Evolutionary conservation across 208 protist genomes (phyloP).

Genomic region (Leishmania mexicana): DNA sequence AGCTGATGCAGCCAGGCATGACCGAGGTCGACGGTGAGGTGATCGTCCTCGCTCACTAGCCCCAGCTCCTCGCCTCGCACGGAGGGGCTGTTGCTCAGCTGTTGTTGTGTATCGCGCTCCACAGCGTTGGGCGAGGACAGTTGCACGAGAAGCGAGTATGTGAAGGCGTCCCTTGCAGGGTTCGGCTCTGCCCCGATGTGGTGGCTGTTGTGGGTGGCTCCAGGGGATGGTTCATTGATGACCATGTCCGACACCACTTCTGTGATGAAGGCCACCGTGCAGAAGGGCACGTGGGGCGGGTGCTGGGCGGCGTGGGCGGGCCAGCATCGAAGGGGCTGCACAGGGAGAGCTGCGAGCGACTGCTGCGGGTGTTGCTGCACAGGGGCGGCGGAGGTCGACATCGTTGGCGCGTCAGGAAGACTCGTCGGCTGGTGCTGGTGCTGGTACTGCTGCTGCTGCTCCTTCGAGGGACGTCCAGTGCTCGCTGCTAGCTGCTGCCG

Average conservation of each 20-base stretch:
- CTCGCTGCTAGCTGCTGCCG: conserved; percentile 35
- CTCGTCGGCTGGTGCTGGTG: conserved; percentile 6
- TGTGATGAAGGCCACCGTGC: conserved; percentile 54
- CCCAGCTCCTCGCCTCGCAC: neutral
- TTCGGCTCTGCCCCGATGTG: neutral
- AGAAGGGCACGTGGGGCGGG: conserved; percentile 32
- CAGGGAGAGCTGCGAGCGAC: neutral
- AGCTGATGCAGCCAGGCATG: conserved; percentile 60
- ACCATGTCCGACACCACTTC: conserved; percentile 66
- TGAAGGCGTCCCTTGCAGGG: conserved; percentile 4
- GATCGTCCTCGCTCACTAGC: conserved; percentile 24
- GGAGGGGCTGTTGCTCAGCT: conserved; percentile 19
- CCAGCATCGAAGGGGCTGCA: conserved; percentile 32
- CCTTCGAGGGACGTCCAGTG: conserved; percentile 42
- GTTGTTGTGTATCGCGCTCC: conserved; percentile 18
- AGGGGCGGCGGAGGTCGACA: neutral
- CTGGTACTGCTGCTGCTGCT: conserved; percentile 5
- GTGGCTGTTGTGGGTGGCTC: neutral
- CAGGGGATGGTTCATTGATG: conserved; percentile 40
- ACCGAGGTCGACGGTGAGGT: conserved; percentile 61
- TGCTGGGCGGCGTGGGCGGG: conserved; percentile 16
- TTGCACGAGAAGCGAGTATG: conserved; percentile 54
- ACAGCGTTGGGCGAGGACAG: conserved; percentile 39
- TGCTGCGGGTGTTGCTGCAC: conserved; percentile 2
- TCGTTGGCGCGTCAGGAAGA: neutral